Base-by-base conservation (phyloP, 1,139 yeast genomes). In the Yamadazyma taylorii region DNA sequence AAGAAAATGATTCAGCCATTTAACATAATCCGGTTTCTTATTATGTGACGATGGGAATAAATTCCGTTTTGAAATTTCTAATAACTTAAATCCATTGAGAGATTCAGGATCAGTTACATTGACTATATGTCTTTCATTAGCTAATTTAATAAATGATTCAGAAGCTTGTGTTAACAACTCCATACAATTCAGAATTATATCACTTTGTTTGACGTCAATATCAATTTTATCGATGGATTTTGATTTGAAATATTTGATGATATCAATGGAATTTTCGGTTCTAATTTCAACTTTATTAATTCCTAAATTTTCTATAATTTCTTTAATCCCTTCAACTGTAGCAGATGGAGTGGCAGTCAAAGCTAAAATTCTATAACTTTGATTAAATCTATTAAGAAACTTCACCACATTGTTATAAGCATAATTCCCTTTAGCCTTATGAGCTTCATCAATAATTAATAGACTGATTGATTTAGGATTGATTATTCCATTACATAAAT, bases 321-420 rank as follows among this genome's bases (percentile, higher is more conserved):
- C 84, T 56, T 94, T 97, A 0, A 94, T 95, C 1, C 94, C 89
- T 42, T 86, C 96, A 1, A 88, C 75, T 39, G 85, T 84, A 0
- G 95, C 71, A 0, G 95, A 90, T 0, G 99, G 99, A 0, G 99
- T 94, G 0, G 99, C 99, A 0, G 98, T 89, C 43, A 94, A 66
- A 0, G 96, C 97, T 35, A 92, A 60, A 0, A 89, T 69, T 33
- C 98, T 67, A 49, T 79, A 85, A 1, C 88, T 79, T 0, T 73
- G 62, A 50, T 82, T 85, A 52, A 79, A 81, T 38, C 88, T 61
- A 23, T 71, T 68, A 30, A 90, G 56, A 49, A 78, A 81, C 43
- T 78, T 70, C 4, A 86, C 87, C 12, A 92, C 92, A 42, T 85
- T 85, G 36, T 84, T 84, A 51, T 92, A 92, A 0, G 97, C 85